These are phyloP conservation scores for Sporothrix pseudoabietina DNA, from an alignment of 2,329 filamentous ascomycete species.

Conservation along the genomic window DNA sequence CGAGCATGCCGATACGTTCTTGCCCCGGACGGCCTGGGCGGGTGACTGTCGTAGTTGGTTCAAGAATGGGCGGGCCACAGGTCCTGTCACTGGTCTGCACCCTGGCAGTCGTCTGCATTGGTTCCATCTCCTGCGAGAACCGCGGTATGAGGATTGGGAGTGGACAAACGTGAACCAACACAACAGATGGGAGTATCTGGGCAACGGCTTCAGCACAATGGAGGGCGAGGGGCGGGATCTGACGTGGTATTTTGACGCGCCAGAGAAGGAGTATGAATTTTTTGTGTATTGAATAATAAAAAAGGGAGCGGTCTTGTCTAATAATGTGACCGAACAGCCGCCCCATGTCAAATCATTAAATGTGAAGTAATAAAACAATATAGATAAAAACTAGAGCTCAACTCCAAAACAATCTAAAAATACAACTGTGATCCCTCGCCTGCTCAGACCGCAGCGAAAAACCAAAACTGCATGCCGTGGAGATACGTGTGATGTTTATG, in stretches of 20 bases:
- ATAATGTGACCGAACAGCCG: too few relatives aligned
- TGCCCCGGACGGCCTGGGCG: slow-evolving; percentile 41
- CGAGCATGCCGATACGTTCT: slow-evolving; percentile 40
- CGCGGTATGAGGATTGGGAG: slow-evolving; percentile 34
- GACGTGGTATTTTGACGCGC: slow-evolving; percentile 50
- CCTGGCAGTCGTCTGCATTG: slow-evolving; percentile 35
- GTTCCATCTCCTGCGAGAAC: slow-evolving; percentile 32
- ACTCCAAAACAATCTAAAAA: too few relatives aligned
- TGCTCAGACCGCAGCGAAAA: too few relatives aligned
- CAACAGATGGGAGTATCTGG: slow-evolving; percentile 48
- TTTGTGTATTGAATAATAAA: slow-evolving; percentile 23
- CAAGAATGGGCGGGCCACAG: slow-evolving; percentile 35
- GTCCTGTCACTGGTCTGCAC: slow-evolving; percentile 32
- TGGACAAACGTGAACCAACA: slow-evolving; percentile 49
- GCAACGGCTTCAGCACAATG: slow-evolving; percentile 48
- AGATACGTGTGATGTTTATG: too few relatives aligned
- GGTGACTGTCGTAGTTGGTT: slow-evolving; percentile 40
- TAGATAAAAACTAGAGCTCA: too few relatives aligned
- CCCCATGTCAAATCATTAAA: too few relatives aligned
- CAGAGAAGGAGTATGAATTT: slow-evolving; percentile 56
- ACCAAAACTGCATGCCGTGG: too few relatives aligned
- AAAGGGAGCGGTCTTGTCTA: neutral
- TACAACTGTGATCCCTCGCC: too few relatives aligned
- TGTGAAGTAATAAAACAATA: too few relatives aligned
- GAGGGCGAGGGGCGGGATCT: slow-evolving; percentile 48